Percentiles rank a stretch among this genome's conserved stretches.
These are phyloP conservation scores for Neurospora sp. DNA, from an alignment of 495 filamentous ascomycete genomes.

Conservation along the genomic window DNA sequence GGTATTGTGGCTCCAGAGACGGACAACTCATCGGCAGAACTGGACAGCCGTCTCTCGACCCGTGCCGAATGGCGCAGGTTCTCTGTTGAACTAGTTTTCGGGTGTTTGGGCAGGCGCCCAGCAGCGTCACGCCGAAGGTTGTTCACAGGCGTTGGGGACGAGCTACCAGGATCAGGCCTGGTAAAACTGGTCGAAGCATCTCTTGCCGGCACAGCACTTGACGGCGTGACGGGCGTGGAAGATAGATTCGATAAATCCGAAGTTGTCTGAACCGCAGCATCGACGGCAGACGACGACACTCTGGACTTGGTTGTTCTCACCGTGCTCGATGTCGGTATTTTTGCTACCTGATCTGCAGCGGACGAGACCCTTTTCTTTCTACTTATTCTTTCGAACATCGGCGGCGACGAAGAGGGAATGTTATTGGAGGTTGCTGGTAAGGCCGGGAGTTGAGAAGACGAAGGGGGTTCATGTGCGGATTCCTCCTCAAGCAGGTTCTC, in stretches of 20 bases:
- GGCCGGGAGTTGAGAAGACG: background rate
- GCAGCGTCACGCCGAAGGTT: constrained; percentile 15
- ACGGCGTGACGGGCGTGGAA: constrained; percentile 24
- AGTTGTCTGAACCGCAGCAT: background rate
- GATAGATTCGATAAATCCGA: constrained; percentile 11
- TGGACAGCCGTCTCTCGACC: constrained; percentile 16
- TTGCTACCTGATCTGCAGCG: background rate
- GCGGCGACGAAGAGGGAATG: background rate
- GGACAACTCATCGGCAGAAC: constrained; percentile 32
- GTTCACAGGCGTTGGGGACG: constrained; percentile 23
- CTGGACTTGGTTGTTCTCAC: background rate
- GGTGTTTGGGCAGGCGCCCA: constrained; percentile 10
- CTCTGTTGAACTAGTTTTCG: constrained; percentile 12
- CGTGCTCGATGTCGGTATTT: background rate
- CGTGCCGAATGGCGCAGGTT: constrained; percentile 16
- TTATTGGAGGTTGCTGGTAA: background rate
- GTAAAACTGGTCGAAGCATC: constrained; percentile 3
- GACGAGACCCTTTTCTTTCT: background rate
- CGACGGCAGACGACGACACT: background rate
- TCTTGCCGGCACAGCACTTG: constrained; percentile 18
- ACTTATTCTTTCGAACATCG: background rate
- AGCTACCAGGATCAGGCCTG: constrained; percentile 5
- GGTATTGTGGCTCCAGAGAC: constrained; percentile 14
- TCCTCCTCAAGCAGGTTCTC: background rate
- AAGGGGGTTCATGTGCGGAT: background rate